These are phyloP conservation scores for Trichoderma brevicompactum DNA, from an alignment of 2,329 filamentous ascomycete genomes.

Conservation along the genomic window DNA sequence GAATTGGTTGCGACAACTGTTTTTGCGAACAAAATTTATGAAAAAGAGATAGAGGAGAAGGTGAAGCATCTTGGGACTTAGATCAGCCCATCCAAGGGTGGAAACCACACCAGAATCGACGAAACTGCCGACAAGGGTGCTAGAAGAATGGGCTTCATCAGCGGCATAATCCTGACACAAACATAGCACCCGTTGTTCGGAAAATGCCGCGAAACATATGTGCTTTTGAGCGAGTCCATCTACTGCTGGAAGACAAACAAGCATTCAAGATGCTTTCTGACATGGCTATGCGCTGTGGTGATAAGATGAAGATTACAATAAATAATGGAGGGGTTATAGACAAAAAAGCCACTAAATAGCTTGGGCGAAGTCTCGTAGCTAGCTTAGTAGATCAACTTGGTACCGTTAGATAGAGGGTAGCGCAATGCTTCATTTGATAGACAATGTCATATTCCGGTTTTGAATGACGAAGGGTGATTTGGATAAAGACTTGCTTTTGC, in stretches of 20 bases:
- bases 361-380: not conserved
- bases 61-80: not conserved
- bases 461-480: too few species aligned
- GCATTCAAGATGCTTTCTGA: not conserved
- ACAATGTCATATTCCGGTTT: not conserved
- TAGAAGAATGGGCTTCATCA: not conserved
- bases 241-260: not conserved
- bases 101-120: not conserved
- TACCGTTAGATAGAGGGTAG: not conserved
- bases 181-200: not conserved
- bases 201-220: not conserved
- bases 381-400: not conserved
- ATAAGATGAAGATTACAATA: not conserved
- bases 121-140: not conserved
- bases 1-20: not conserved
- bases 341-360: not conserved
- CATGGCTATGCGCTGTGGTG: not conserved
- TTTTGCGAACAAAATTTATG: not conserved
- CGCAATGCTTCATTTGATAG: slow-evolving; percentile 9
- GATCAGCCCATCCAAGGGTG: not conserved
- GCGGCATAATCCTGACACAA: not conserved
- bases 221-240: not conserved
- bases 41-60: not conserved
- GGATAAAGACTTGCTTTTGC: too few species aligned
- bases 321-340: slow-evolving; percentile 1